Evolutionary conservation across 805 yeast genomes (phyloP), one percentile per base, ranked within the genome.

Genomic region (Ogataea methanolica): DNA sequence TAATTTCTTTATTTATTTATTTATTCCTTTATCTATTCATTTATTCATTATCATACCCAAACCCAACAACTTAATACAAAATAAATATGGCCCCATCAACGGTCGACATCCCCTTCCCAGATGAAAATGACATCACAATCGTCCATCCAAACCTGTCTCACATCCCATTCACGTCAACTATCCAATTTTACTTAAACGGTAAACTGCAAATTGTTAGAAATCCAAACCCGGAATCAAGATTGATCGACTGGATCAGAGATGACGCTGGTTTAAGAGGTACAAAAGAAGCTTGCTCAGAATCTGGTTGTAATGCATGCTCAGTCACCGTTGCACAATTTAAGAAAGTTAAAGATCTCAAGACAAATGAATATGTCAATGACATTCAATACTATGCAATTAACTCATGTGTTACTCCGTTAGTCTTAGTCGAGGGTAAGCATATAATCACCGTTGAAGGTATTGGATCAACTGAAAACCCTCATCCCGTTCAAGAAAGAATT

Each of bases 221-320:
- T 42, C 73, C 76, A 12, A 66, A 72, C 41, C 78, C 78, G 1
- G 68, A 69, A 19, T 72, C 71, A 36, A 65, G 76, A 3, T 60
- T 74, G 38, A 62, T 73, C 12, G 77, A 73, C 43, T 74, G 67
- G 51, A 71, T 74, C 42, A 59, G 79, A 38, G 53, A 64, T 2
- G 57, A 53, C 21, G 65, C 66, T 26, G 66, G 66, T 16, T 59
- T 74, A 21, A 68, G 68, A 4, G 79, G 78, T 16, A 72, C 78
- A 11, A 74, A 74, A 52, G 68, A 74, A 17, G 77, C 77, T 14
- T 74, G 79, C 55, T 70, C 75, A 14, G 79, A 74, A 53, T 78
- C 78, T 19, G 79, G 79, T 5, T 74, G 79, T 56, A 78, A 78
- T 31, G 78, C 78, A 4, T 74, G 79, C 49, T 72, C 78, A 2